A percentile compares a stretch with the other conserved stretches of the same genome.
phyloP scores from a whole-genome alignment of 139 green algal species.

The Helicosporidium sp. region DNA sequence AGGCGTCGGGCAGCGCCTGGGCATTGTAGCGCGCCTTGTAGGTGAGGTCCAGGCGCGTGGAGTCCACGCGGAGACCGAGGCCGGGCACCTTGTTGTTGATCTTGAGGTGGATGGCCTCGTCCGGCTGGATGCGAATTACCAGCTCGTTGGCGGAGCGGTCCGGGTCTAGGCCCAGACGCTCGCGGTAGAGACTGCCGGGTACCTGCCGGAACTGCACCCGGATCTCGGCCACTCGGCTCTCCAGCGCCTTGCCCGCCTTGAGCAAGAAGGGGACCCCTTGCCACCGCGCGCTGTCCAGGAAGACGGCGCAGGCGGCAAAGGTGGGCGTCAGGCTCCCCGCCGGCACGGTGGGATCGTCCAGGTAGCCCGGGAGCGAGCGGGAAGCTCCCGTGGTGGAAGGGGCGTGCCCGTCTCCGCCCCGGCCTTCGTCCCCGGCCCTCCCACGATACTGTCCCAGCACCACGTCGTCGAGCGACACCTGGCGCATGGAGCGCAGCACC shows the following conservation, averaged over 20 bases:
- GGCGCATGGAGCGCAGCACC: constrained; percentile 71
- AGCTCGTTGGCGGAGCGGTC: constrained; percentile 88
- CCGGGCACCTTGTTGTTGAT: constrained; percentile 99
- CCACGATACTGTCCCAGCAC: constrained; percentile 88
- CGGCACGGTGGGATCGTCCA: constrained; percentile 89
- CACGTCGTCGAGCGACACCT: constrained; percentile 69
- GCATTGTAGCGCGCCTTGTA: constrained; percentile 47
- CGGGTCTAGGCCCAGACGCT: constrained; percentile 54
- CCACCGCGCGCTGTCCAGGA: constrained; percentile 95
- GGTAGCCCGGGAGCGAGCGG: constrained; percentile 65
- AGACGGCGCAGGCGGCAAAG: constrained; percentile 75
- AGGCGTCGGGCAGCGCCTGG: constrained; percentile 61
- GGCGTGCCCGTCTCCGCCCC: no score
- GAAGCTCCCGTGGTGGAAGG: no score
- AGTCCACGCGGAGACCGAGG: constrained; percentile 76
- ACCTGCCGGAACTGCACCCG: constrained; percentile 92
- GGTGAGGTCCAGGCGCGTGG: constrained; percentile 75
- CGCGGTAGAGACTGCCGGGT: constrained; percentile 72
- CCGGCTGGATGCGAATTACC: constrained; percentile 94
- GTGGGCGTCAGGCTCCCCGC: constrained; percentile 62
- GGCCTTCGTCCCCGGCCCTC: no score
- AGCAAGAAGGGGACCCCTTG: constrained; percentile 96
- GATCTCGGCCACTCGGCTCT: constrained; percentile 78
- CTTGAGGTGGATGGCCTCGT: constrained; percentile 96
- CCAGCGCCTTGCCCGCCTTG: constrained; percentile 93